Evolutionary conservation across 1,284 basidiomycete species (phyloP), one percentile per base, ranked within the genome.

Genomic region (Amylostereum areolatum): DNA sequence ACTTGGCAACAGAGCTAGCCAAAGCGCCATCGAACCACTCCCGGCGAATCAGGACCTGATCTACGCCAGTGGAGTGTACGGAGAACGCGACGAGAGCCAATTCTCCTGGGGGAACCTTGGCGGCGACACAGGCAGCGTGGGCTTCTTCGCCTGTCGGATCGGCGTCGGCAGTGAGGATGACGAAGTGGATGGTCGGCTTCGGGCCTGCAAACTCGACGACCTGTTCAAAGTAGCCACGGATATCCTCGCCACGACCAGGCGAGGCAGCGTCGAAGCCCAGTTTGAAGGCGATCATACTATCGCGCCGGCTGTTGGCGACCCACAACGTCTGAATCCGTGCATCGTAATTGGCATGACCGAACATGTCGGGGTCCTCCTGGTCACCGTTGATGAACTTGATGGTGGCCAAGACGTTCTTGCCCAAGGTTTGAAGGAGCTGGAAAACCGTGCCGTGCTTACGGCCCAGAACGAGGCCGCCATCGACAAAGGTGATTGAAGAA

Each of bases 151-250:
- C 86, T 48, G 77, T 76, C 8, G 87, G 86, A 64, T 89, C 88
- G 6, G 84, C 79, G 56, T 89, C 85, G 2, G 81, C 83, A 2
- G 86, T 86, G 31, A 91, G 74, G 51, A 92, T 86, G 56, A 89
- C 87, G 62, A 92, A 89, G 63, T 90, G 86, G 49, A 91, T 89
- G 2, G 88, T 87, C 5, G 87, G 77, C 61, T 88, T 89, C n/a
- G 85, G 85, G 31, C 87, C 87, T 31, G 72, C 71, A 63, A 92
- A 92, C 67, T 92, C 89, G 56, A 84, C 75, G 46, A 88, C 74
- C 62, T 89, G 88, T 49, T 89, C 85, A 50, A 91, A 85, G 60
- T 78, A 81, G 47, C 79, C 73, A 30, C 74, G 69, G 25, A 71
- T 66, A 44, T 87, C 82, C 50, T 86, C 83, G 24, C 79, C 77